Evolutionary conservation across 2,329 filamentous ascomycete genomes (phyloP).

Genomic region (Neocatenulostroma microsporum): DNA sequence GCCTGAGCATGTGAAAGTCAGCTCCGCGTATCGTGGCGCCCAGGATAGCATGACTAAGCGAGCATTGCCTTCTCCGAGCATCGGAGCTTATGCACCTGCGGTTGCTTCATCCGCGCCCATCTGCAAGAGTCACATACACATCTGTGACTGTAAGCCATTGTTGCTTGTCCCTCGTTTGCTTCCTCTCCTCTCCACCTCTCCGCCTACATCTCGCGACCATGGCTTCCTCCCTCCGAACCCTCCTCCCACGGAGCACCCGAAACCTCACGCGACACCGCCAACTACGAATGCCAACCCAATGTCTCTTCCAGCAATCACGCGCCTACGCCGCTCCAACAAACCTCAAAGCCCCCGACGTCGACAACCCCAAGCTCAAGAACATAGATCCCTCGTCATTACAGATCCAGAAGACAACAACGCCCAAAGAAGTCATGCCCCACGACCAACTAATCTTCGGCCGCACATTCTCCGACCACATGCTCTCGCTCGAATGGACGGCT

Average conservation of each 20-base stretch:
- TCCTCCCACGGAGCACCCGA: conserved; percentile 5
- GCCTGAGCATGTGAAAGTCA: no score
- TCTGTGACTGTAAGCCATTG: no score
- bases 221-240: conserved; percentile 10
- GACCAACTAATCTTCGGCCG: conserved; percentile 83
- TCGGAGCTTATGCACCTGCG: no score
- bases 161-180: no score
- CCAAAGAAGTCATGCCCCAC: conserved; percentile 65
- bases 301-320: conserved; percentile 4
- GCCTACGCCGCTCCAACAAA: conserved; percentile 1
- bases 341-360: conserved; percentile 39
- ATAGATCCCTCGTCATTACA: conserved; percentile 72
- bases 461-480: conserved; percentile 97
- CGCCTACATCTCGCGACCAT: conserved; percentile 4
- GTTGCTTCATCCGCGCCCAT: no score
- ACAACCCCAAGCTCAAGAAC: conserved; percentile 50
- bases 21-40: no score
- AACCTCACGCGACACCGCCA: conserved; percentile 3
- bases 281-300: conserved; percentile 2
- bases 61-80: no score
- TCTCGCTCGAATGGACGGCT: conserved; percentile 87
- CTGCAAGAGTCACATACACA: no score
- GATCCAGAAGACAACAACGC: conserved; percentile 65
- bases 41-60: no score
- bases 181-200: no score